phyloP scores from a whole-genome alignment of 306 rosid species.

The Acacia acuminata region DNA sequence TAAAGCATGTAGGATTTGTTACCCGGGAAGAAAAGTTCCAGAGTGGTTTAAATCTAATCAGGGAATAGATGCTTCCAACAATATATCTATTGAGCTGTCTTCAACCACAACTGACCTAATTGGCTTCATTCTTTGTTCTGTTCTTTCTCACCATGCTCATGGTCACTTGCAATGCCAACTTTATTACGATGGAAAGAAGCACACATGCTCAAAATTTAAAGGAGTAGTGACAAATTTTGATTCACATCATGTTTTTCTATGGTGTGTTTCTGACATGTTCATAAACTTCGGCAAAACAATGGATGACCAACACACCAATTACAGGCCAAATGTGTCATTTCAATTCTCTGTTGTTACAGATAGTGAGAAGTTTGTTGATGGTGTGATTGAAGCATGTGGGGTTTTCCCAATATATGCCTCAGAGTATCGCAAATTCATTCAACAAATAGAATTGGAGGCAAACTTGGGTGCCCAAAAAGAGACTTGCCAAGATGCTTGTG shows the following conservation, averaged over 20 bases:
- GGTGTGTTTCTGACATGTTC: background rate
- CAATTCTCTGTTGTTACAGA: background rate
- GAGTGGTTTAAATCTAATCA: background rate
- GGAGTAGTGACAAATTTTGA: fast-evolving
- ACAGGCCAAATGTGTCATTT: background rate
- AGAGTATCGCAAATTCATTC: background rate
- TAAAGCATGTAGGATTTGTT: background rate
- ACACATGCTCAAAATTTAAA: fast-evolving
- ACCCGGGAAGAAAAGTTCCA: background rate
- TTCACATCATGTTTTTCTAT: background rate
- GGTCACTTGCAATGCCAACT: background rate
- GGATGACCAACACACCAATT: background rate
- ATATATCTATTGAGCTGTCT: background rate
- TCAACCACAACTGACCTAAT: background rate
- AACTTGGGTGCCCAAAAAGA: background rate
- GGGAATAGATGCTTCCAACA: background rate
- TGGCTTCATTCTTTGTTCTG: background rate
- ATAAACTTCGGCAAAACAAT: background rate
- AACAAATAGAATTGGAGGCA: background rate
- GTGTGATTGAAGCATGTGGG: background rate
- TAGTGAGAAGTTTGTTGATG: background rate
- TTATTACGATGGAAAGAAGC: background rate
- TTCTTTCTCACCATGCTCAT: background rate
- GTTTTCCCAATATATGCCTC: background rate
- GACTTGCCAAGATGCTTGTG: background rate